Evolutionary conservation across 352 stramenopile species (phyloP), one percentile per base, ranked within the genome.

Genomic region (Pythium utonaiense): DNA sequence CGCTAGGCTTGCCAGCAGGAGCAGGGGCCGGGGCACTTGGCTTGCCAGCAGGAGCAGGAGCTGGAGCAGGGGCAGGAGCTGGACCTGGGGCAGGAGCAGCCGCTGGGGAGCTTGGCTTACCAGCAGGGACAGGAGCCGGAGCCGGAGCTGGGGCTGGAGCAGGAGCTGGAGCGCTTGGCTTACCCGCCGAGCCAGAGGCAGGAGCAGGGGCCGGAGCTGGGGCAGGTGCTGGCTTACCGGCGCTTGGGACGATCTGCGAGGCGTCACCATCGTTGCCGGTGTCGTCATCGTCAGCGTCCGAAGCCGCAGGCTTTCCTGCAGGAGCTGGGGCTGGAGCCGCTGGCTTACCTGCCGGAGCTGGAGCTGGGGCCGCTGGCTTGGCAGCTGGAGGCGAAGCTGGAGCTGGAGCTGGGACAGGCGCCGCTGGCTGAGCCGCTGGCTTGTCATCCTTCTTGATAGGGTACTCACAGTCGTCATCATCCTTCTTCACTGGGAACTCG

Each of bases 401-500:
- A 25, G 36, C 24, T 51, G 42, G 36, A 13, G 47, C 24, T 17
- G 57, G 48, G 4, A 38, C 36, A 13, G 53, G 53, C 8, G 30
- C 24, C 25, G 52, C 19, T 14, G 34, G 17, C 2, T 13, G 10
- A 21, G 36, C 12, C 14, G 36, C 14, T 22, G 53, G 38, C 5
- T 33, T 38, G 44, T 33, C 42, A 24, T 19, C 55, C 27, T 49
- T 42, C 52, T 47, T 50, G n/a, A 67, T 67, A 6, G 61, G 61
- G 53, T 45, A 62, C 47, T 67, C 60, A 33, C 60, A 67, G 52
- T 67, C n/a, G n/a, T n/a, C 60, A 17, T 57, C 52, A 19, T 25
- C 51, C 2, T 60, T 41, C 27, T 48, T 59, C 10, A 67, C 51
- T 7, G 62, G 53, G 52, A 51, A 64, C 33, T 67, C 64, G 34